Conservation (phyloP, 352 stramenopile species). For the Globisporangium solare region DNA sequence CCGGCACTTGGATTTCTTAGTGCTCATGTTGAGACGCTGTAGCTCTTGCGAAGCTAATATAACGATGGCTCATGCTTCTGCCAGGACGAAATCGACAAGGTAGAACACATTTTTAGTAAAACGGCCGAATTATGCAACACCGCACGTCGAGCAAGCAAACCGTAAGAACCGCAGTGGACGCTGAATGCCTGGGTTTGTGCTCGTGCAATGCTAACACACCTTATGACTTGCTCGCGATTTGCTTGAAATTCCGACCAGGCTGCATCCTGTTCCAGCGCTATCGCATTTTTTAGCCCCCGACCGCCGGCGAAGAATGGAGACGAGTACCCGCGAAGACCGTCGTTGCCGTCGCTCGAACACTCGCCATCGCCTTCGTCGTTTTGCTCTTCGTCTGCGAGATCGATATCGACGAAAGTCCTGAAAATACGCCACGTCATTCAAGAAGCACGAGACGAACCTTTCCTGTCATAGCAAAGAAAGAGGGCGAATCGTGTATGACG, state of each 20-base stretch:
- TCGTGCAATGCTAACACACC: neutral
- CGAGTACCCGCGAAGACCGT: neutral
- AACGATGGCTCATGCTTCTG: neutral
- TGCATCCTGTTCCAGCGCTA: slow-evolving; percentile 5
- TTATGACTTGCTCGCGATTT: neutral
- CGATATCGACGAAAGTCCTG: slow-evolving; percentile 33
- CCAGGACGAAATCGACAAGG: slow-evolving; percentile 29
- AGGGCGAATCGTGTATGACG: neutral
- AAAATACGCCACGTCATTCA: slow-evolving; percentile 72
- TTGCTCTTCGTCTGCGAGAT: neutral
- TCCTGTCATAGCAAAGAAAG: slow-evolving; percentile 11
- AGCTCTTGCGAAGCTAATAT: neutral
- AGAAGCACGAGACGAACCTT: slow-evolving; percentile 64
- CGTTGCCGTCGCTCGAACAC: slow-evolving; percentile 8
- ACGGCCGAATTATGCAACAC: slow-evolving; percentile 13
- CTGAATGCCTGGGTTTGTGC: neutral
- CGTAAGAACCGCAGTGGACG: slow-evolving; percentile 13
- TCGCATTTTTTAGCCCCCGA: neutral
- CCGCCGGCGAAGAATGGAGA: neutral
- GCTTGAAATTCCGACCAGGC: neutral
- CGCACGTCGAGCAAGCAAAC: slow-evolving; percentile 16
- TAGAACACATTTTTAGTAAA: slow-evolving; percentile 42
- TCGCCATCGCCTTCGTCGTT: slow-evolving; percentile 7
- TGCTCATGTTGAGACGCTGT: neutral
- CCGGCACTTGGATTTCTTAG: too few species aligned